These are phyloP conservation scores for Wickerhamiella slavikovae DNA, from an alignment of 805 yeast species.

Conservation along the genomic window DNA sequence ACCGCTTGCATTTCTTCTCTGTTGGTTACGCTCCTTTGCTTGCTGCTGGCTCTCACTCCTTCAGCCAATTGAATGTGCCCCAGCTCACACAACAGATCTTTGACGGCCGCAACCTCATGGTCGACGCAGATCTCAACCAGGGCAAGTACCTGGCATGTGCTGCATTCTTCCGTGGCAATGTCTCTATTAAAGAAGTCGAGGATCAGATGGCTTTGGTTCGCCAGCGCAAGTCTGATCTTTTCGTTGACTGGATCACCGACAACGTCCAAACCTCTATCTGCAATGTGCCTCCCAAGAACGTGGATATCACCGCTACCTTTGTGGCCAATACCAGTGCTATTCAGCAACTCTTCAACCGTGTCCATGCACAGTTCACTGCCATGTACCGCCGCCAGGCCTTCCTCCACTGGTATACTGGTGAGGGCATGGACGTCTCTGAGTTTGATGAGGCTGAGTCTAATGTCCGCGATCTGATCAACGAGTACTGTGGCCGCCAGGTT, in stretches of 20 bases:
- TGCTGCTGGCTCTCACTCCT: conserved; percentile 57
- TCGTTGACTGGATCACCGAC: conserved; percentile 93
- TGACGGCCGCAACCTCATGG: conserved; percentile 88
- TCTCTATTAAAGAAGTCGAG: conserved; percentile 81
- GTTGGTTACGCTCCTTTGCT: conserved; percentile 89
- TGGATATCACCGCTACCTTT: conserved; percentile 81
- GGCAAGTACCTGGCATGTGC: conserved; percentile 88
- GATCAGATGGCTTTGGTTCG: conserved; percentile 79
- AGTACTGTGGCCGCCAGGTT: conserved; percentile 84
- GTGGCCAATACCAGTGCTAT: conserved; percentile 86
- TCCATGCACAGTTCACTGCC: conserved; percentile 73
- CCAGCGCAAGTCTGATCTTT: conserved; percentile 58
- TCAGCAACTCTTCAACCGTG: conserved; percentile 76
- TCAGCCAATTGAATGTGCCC: conserved; percentile 69
- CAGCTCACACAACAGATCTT: conserved; percentile 89
- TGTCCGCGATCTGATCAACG: conserved; percentile 72
- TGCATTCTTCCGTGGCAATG: conserved; percentile 86
- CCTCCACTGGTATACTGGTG: conserved; percentile 89
- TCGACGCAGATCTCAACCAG: conserved; percentile 76
- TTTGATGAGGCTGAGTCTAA: conserved; percentile 87
- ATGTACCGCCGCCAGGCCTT: conserved; percentile 90
- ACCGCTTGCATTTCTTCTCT: conserved; percentile 87
- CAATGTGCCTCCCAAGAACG: conserved; percentile 68
- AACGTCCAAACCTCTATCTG: conserved; percentile 89
- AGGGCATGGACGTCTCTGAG: conserved; percentile 93